Conservation (phyloP, 805 yeast species). For the Nakazawaea siamensis region DNA sequence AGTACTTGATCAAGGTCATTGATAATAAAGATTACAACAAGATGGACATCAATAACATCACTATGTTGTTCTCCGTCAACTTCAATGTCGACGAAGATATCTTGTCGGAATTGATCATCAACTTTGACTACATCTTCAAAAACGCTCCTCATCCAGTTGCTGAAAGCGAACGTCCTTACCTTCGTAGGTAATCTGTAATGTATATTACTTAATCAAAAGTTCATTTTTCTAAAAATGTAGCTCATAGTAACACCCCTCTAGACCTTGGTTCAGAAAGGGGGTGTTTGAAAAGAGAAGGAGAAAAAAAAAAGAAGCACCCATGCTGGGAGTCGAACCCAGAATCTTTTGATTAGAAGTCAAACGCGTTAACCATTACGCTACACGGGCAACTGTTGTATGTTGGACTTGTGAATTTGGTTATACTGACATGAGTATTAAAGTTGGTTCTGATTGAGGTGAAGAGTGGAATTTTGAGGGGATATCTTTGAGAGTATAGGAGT, state of each 20-base stretch:
- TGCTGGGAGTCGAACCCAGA: constrained; percentile 36
- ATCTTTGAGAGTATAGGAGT: too few relatives aligned
- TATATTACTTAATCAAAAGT: neutral
- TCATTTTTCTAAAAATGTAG: too few relatives aligned
- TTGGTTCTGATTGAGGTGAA: too few relatives aligned
- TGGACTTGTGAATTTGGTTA: too few relatives aligned
- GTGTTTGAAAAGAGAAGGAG: too few relatives aligned
- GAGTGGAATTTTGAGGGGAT: too few relatives aligned
- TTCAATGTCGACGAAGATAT: constrained; percentile 25
- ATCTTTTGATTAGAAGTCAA: constrained; percentile 41
- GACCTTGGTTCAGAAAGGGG: too few relatives aligned
- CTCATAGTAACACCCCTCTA: too few relatives aligned
- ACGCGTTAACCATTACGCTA: constrained; percentile 43
- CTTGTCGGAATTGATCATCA: constrained; percentile 21
- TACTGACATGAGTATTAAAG: too few relatives aligned
- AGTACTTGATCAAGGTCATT: constrained; percentile 57
- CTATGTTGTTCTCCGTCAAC: constrained; percentile 27
- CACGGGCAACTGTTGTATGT: constrained; percentile 13
- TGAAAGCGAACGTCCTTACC: constrained; percentile 3
- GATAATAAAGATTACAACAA: constrained; percentile 56
- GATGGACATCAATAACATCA: constrained; percentile 72
- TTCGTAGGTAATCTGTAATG: constrained; percentile 5
- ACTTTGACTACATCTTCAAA: constrained; percentile 15
- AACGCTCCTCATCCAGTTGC: constrained; percentile 4
- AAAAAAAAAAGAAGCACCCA: constrained; percentile 12